Percentiles rank a stretch among this genome's conserved stretches.
Conservation (phyloP, 176 grass and related monocot genomes). For the Cenchrus fungigraminus region DNA sequence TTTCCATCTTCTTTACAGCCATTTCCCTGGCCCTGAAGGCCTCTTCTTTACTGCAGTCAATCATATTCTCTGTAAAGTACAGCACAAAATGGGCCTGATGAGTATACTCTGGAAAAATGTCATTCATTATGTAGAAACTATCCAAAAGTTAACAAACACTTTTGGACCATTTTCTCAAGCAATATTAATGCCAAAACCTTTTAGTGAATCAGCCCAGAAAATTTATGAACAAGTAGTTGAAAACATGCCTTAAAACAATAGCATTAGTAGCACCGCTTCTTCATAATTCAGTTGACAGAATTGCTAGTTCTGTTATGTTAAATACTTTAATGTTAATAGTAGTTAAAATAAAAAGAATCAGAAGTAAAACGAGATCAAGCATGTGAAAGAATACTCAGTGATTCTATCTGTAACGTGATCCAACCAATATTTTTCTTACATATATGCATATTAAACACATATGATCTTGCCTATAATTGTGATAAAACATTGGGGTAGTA, state of each 20-base stretch:
- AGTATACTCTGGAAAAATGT: slow-evolving; percentile 13
- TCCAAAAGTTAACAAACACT: slow-evolving; percentile 6
- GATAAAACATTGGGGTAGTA: background rate
- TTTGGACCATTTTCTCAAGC: slow-evolving; percentile 20
- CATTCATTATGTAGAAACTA: slow-evolving; percentile 22
- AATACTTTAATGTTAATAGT: background rate
- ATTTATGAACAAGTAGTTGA: background rate
- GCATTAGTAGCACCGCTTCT: slow-evolving; percentile 8
- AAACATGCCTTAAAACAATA: slow-evolving; percentile 9
- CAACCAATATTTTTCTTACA: background rate
- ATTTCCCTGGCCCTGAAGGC: slow-evolving; percentile 75
- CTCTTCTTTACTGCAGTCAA: slow-evolving; percentile 85
- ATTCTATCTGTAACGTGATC: background rate
- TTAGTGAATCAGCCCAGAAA: slow-evolving; percentile 33
- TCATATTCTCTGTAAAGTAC: slow-evolving; percentile 37
- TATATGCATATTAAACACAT: background rate
- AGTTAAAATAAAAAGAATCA: background rate
- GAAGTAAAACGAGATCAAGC: background rate
- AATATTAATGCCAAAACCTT: slow-evolving; percentile 28
- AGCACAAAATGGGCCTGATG: slow-evolving; percentile 9
- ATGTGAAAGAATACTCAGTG: background rate
- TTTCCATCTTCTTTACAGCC: slow-evolving; percentile 68
- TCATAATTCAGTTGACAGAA: background rate
- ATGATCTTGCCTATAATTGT: background rate
- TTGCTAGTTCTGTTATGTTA: background rate